Conservation (phyloP, 352 stramenopile species). For the Pythium phragmiticola region DNA sequence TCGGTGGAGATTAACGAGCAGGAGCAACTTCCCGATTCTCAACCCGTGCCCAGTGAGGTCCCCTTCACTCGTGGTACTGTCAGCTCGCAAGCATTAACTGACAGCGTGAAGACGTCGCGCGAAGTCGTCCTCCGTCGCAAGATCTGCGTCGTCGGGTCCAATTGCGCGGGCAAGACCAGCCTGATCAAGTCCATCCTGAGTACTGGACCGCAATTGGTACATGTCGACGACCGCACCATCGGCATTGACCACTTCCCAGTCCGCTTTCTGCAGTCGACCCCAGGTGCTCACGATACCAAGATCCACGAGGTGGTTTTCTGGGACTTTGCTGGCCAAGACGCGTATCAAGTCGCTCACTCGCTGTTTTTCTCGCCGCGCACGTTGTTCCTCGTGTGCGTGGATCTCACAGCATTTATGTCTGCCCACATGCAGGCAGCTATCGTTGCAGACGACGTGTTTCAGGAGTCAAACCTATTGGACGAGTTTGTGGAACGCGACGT, state of each 20-base stretch:
- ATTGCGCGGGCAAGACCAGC: too few species aligned
- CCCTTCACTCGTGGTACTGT: too few species aligned
- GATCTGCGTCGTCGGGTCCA: not conserved
- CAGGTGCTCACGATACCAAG: not conserved
- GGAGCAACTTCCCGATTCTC: too few species aligned
- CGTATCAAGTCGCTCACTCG: conserved; percentile 5
- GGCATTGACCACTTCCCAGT: not conserved
- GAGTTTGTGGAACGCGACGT: conserved; percentile 6
- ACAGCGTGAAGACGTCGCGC: too few species aligned
- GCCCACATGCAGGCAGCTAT: not conserved
- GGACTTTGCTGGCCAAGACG: too few species aligned
- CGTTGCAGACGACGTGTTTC: not conserved
- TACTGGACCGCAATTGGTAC: conserved; percentile 2
- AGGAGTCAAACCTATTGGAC: not conserved
- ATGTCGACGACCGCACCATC: not conserved
- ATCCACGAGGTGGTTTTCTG: conserved; percentile 7
- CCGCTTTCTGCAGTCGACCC: conserved; percentile 4
- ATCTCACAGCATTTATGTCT: not conserved
- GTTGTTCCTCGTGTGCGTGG: conserved; percentile 9
- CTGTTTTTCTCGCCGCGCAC: conserved; percentile 14
- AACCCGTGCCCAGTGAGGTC: too few species aligned
- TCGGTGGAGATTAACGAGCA: too few species aligned
- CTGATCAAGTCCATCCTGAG: not conserved
- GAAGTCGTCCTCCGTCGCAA: too few species aligned
- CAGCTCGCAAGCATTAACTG: too few species aligned